Evolutionary conservation across 2,329 filamentous ascomycete genomes (phyloP).

Genomic region (Colletotrichum acutatum): DNA sequence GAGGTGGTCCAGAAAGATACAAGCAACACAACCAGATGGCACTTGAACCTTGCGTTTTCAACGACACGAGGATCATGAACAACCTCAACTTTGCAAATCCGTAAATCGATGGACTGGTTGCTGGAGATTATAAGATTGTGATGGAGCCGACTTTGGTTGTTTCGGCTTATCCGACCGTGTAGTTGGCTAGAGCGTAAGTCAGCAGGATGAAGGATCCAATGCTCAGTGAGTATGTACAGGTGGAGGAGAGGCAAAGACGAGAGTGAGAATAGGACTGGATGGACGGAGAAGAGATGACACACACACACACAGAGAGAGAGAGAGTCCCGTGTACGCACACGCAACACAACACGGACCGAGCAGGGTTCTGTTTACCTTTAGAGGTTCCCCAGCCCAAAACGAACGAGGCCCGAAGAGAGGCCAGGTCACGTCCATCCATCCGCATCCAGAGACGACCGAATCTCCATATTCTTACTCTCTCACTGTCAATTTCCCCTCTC

Average conservation of each 20-base stretch:
- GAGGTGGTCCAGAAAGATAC: constrained; percentile 22
- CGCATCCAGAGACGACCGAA: neutral
- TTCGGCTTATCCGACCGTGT: neutral
- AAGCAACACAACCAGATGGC: constrained; percentile 16
- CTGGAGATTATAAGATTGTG: neutral
- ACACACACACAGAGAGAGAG: neutral
- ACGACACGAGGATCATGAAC: neutral
- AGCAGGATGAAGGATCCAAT: constrained; percentile 17
- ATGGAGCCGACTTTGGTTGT: neutral
- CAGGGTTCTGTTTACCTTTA: constrained; percentile 13
- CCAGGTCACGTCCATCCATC: constrained; percentile 11
- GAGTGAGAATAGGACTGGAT: neutral
- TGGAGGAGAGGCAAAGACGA: constrained; percentile 12
- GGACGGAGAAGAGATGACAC: neutral
- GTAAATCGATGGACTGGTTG: neutral
- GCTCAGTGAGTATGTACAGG: constrained; percentile 1
- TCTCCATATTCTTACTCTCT: neutral
- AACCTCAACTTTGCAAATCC: neutral
- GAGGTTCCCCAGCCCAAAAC: neutral
- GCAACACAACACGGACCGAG: constrained; percentile 19
- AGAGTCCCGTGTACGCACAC: neutral
- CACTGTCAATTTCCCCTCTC: neutral
- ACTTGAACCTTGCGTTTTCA: neutral
- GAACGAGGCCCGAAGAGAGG: constrained; percentile 17
- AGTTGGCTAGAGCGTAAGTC: neutral